Conservation (phyloP, 192 early-diverging fungal genomes). For the Linnemannia hyalina region DNA sequence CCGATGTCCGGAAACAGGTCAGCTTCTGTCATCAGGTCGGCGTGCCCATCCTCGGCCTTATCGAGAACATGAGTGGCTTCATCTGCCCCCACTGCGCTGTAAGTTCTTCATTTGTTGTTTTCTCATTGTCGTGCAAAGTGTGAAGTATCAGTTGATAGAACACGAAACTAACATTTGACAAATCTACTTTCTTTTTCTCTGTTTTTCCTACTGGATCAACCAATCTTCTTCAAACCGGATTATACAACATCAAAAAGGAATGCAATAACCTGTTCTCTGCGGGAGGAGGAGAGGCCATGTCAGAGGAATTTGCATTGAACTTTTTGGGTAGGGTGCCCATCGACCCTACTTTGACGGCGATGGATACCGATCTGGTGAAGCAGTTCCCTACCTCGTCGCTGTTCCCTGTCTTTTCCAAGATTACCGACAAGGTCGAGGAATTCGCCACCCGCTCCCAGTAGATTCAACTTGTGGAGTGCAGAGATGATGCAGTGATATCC, state of each 20-base stretch:
- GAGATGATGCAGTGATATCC: not conserved
- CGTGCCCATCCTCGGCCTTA: conserved; percentile 87
- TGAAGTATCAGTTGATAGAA: not conserved
- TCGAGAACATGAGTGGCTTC: conserved; percentile 99
- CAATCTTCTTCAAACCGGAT: conserved; percentile 57
- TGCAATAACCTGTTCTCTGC: conserved; percentile 93
- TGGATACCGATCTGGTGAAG: conserved; percentile 61
- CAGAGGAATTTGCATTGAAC: conserved; percentile 83
- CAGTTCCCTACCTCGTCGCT: conserved; percentile 65
- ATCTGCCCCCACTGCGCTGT: conserved; percentile 88
- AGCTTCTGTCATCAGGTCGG: conserved; percentile 93
- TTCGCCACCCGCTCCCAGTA: conserved; percentile 35
- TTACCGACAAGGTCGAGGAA: conserved; percentile 59
- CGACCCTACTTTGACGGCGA: conserved; percentile 82
- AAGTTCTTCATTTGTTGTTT: conserved; percentile 24
- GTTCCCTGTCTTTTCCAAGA: conserved; percentile 66
- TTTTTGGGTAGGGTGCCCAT: conserved; percentile 95
- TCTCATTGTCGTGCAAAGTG: not conserved
- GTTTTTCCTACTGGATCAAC: conserved; percentile 41
- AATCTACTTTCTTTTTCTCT: not conserved
- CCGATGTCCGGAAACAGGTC: conserved; percentile 96
- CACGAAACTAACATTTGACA: conserved; percentile 60
- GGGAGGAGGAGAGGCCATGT: conserved; percentile 94
- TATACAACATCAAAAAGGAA: conserved; percentile 64
- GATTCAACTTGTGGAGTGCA: not conserved